These are phyloP conservation scores for Ustilago trichophora DNA, from an alignment of 1,284 basidiomycete species.

Conservation along the genomic window DNA sequence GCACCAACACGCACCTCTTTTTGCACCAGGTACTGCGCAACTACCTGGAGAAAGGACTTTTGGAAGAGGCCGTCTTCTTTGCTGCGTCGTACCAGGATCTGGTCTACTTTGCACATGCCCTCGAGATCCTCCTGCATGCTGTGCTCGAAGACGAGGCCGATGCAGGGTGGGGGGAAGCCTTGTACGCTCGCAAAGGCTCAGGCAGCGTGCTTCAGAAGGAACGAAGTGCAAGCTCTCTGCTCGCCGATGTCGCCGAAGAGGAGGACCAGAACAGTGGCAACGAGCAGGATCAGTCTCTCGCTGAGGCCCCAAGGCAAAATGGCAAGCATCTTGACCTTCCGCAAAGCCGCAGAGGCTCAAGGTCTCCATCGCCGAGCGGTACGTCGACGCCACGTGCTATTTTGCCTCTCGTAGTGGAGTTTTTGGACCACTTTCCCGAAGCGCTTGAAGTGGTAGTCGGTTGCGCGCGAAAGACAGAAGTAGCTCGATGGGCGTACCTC, in stretches of 20 bases:
- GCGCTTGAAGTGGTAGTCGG: slow-evolving; percentile 91
- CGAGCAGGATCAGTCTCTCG: background rate
- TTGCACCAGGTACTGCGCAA: slow-evolving; percentile 88
- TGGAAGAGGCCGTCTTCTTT: slow-evolving; percentile 76
- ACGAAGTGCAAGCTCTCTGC: slow-evolving; percentile 30
- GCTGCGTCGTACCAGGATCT: slow-evolving; percentile 86
- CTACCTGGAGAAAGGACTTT: slow-evolving; percentile 72
- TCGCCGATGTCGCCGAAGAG: slow-evolving; percentile 41
- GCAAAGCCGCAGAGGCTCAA: background rate
- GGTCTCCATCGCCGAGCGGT: slow-evolving; percentile 12
- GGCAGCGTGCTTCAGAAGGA: slow-evolving; percentile 40
- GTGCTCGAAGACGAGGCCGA: slow-evolving; percentile 89
- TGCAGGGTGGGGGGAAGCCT: slow-evolving; percentile 34
- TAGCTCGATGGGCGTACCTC: slow-evolving; percentile 85
- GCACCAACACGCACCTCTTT: slow-evolving; percentile 93
- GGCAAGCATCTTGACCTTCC: slow-evolving; percentile 20
- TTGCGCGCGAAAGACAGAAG: slow-evolving; percentile 96
- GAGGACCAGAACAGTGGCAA: background rate
- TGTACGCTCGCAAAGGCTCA: slow-evolving; percentile 28
- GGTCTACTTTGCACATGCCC: slow-evolving; percentile 90
- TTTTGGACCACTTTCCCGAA: slow-evolving; percentile 91
- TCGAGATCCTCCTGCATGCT: slow-evolving; percentile 92
- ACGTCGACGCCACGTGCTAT: slow-evolving; percentile 68
- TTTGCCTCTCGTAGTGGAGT: slow-evolving; percentile 80
- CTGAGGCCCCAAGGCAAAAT: background rate